Conservation (phyloP, 768 basidiomycete species). For the Russula abietina region DNA sequence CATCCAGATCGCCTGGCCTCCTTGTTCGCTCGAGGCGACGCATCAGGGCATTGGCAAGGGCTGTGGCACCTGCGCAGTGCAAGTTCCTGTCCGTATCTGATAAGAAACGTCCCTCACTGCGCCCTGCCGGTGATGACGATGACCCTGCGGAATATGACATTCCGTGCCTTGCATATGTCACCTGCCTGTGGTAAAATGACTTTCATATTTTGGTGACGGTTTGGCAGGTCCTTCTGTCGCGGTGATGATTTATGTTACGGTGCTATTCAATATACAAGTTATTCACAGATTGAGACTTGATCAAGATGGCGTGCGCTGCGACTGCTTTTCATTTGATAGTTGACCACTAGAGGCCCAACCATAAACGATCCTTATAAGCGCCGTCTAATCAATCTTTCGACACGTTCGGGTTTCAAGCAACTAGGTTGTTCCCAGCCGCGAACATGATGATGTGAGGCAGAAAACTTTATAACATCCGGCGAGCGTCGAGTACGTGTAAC, state of each 20-base stretch:
- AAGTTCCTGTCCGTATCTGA: not conserved
- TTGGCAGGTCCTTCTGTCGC: not conserved
- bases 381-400: too few relatives aligned
- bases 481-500: too few relatives aligned
- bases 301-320: not conserved
- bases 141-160: slow-evolving; percentile 12
- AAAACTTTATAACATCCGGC: too few relatives aligned
- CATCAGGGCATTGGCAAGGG: not conserved
- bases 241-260: not conserved
- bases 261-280: not conserved
- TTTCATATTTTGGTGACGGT: not conserved
- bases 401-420: too few relatives aligned
- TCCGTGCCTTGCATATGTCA: slow-evolving; percentile 20
- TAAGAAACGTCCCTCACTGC: not conserved
- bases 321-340: not conserved
- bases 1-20: not conserved
- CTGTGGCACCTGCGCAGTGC: not conserved
- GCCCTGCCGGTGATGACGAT: not conserved
- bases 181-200: slow-evolving; percentile 9
- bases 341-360: not conserved
- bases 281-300: not conserved
- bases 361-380: not conserved
- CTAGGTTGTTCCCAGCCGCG: too few relatives aligned
- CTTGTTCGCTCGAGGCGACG: slow-evolving; percentile 7
- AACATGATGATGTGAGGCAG: too few relatives aligned